Conservation (phyloP, 2,329 filamentous ascomycete species). For the Chaetomium globosum region DNA sequence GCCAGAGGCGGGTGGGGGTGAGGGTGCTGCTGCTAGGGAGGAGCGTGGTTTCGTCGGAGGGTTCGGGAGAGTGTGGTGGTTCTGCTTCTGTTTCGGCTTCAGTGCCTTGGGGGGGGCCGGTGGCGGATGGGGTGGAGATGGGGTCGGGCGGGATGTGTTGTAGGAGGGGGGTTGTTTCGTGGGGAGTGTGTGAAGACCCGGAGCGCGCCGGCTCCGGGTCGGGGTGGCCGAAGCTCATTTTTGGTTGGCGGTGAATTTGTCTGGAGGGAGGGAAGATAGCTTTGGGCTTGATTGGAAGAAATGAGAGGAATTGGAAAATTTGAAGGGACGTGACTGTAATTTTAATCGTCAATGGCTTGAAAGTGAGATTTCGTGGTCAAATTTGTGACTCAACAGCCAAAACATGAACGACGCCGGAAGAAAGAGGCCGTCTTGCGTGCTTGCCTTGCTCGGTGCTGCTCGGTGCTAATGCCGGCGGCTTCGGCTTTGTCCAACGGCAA, state of each 20-base stretch:
- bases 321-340: neutral
- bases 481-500: neutral
- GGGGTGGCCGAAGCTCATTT: neutral
- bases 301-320: neutral
- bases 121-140: neutral
- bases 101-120: neutral
- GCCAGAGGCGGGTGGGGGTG: slow-evolving; percentile 51
- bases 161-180: slow-evolving; percentile 28
- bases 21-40: slow-evolving; percentile 51
- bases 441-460: neutral
- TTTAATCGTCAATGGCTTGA: neutral
- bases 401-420: neutral
- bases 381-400: neutral
- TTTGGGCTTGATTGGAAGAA: neutral
- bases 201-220: neutral
- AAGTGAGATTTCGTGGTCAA: neutral
- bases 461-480: neutral
- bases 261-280: neutral
- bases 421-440: neutral
- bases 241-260: neutral
- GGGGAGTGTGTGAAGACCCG: neutral
- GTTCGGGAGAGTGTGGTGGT: too few species aligned
- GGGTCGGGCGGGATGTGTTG: slow-evolving; percentile 3
- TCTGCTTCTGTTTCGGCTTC: slow-evolving; percentile 26
- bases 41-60: slow-evolving; percentile 36